Evolutionary conservation across 768 basidiomycete species (phyloP), one percentile per base, ranked within the genome.

Genomic region (Fistulinella prunicolor): DNA sequence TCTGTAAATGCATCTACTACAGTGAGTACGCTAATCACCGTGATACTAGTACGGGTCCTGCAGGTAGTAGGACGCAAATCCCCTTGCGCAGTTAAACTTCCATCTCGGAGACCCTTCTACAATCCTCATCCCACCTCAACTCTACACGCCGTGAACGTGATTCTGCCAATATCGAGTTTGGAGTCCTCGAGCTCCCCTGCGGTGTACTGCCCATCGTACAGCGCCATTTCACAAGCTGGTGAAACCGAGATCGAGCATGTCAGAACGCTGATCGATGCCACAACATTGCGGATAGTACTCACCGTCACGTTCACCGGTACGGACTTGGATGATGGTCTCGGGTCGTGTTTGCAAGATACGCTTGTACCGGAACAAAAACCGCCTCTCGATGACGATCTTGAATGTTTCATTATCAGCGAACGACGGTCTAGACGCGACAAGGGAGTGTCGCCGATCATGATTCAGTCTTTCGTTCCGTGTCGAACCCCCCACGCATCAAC

Each of bases 281-380:
- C 20, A 8, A 17, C 10, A 6, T 10, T 10, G 6, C 10, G 9
- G 13, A 9, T 6, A 34, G 13, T 9, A 38, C 47, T 37, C 24
- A 51, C 45, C 8, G 6, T 19, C 14, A 24, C 10, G 22, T 13
- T 23, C 32, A 19, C 12, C 7, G 19, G 34, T 12, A 29, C 20
- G 49, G 21, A 40, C 21, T 24, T 38, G 20, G n/a, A 46, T 16
- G 19, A 44, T 14, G 20, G 38, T 47, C 47, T 34, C 29, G 10
- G 23, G 4, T 22, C 12, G 41, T 8, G 56, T 58, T 42, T 48
- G 48, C 32, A 26, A 21, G 42, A 58, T 58, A 8, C 52, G 36
- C 24, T 42, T 47, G 19, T 50, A 58, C 23, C 49, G 3, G 13
- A 59, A 36, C 44, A 55, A 19, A 38, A 48, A 48, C 12, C 44